These are phyloP conservation scores for Sesbania bispinosa DNA, from an alignment of 306 rosid genomes.

Conservation along the genomic window DNA sequence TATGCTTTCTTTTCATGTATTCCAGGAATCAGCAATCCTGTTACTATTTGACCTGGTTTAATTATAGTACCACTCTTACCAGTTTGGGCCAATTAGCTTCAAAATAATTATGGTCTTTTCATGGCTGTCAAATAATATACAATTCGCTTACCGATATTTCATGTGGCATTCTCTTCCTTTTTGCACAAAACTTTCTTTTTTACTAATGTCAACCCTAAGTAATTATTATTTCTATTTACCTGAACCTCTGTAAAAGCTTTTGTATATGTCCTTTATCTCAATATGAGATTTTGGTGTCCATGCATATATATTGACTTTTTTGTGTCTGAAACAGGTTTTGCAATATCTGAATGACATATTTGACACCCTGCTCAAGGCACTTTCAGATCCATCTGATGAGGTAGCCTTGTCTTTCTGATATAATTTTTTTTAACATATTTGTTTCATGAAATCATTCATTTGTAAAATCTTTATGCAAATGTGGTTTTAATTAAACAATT, in stretches of 20 bases:
- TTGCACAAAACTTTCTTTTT: not conserved
- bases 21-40: not conserved
- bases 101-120: conserved; percentile 8
- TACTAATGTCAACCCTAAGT: not conserved
- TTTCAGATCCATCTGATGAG: conserved; percentile 89
- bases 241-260: not conserved
- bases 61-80: not conserved
- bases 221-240: not conserved
- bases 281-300: not conserved
- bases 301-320: conserved; percentile 10
- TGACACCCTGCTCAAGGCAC: conserved; percentile 75
- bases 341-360: conserved; percentile 69
- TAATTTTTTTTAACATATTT: not conserved
- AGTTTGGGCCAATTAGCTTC: not conserved
- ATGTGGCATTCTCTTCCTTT: not conserved
- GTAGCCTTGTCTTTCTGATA: conserved; percentile 43
- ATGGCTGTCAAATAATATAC: not conserved
- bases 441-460: conserved; percentile 8
- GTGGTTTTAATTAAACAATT: conserved; percentile 3
- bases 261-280: conserved; percentile 4
- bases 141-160: not conserved
- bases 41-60: not conserved
- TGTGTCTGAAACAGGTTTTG: conserved; percentile 66
- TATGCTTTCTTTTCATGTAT: not conserved
- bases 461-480: not conserved